phyloP scores from a whole-genome alignment of 2,329 filamentous ascomycete genomes.

The Aspergillus versicolor region DNA sequence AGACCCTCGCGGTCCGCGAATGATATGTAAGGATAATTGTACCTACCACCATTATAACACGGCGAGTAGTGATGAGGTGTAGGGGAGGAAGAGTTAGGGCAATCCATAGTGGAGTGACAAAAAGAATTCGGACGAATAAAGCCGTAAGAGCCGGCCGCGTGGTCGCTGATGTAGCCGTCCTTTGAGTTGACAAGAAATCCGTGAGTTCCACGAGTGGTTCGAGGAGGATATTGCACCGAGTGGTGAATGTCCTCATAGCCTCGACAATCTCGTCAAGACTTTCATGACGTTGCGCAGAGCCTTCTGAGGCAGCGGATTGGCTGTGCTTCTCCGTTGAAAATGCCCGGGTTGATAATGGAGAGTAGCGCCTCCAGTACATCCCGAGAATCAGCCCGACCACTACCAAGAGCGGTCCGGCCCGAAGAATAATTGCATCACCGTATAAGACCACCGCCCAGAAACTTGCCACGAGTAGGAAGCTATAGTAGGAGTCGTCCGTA shows the following conservation, averaged over 20 bases:
- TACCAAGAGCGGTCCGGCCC: constrained; percentile 78
- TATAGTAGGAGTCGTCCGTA: constrained; percentile 91
- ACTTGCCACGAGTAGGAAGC: constrained; percentile 78
- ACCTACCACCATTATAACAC: constrained; percentile 80
- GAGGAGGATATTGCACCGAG: constrained; percentile 85
- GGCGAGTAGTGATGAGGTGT: constrained; percentile 79
- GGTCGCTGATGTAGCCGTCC: constrained; percentile 85
- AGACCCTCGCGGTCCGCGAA: constrained; percentile 78
- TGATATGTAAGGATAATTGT: constrained; percentile 91
- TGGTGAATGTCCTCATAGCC: constrained; percentile 84
- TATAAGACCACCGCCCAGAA: constrained; percentile 90
- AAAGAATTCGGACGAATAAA: constrained; percentile 82
- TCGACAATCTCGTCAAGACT: constrained; percentile 97
- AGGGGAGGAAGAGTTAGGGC: constrained; percentile 77
- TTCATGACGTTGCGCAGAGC: constrained; percentile 78
- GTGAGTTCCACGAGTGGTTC: constrained; percentile 87
- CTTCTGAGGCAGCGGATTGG: constrained; percentile 55
- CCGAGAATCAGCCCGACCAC: constrained; percentile 78
- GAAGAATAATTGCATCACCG: constrained; percentile 76
- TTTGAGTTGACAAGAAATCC: constrained; percentile 88
- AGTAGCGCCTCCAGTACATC: constrained; percentile 91
- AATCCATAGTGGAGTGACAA: constrained; percentile 87
- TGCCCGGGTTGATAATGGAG: constrained; percentile 81
- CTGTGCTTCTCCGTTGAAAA: constrained; percentile 67
- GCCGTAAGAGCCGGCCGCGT: constrained; percentile 86